Evolutionary conservation across 306 rosid species (phyloP), one percentile per base, ranked within the genome.

Genomic region (Abrus pulchellus): DNA sequence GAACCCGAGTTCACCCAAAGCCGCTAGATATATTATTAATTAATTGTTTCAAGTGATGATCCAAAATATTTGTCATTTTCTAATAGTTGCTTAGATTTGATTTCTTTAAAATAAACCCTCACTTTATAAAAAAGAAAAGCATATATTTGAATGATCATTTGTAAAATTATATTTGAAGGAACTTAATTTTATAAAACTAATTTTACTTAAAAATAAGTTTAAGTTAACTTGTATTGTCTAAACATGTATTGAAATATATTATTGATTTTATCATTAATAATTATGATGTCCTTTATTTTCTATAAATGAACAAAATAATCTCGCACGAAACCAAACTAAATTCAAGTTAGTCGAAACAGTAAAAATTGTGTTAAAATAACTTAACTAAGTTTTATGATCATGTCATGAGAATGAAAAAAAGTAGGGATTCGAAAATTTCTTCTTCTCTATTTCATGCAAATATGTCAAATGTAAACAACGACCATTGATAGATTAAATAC

Each of bases 51-150:
- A 34, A 6, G 44, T 0, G 30, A 62, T 36, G 44, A 13, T 62
- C 29, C 47, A 34, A 62, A 62, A 62, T 13, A 10, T 33, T 5
- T 32, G 67, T 36, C 68, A 62, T 6, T 62, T 2, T 62, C 29
- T 12, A 61, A 32, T 60, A 62, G 68, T 36, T 29, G 20, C 47
- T 62, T 62, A 62, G 47, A 62, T 62, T 62, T 62, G 68, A 28
- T 61, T 33, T 9, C 27, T 41, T 34, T 13, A 34, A 36, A 36
- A 36, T 36, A 36, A 36, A 62, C 36, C 47, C 43, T 6, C 47
- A 36, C 30, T 36, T 62, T 60, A 7, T 2, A 36, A 62, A 45
- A 62, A 62, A 34, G 20, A 20, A 20, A 20, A 20, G 20, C 20
- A 20, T 20, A 20, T 20, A 20, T 20, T 20, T 20, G 20, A 20